Percentiles rank a stretch among this genome's conserved stretches.
Conservation (phyloP, 768 basidiomycete species). For the Vararia minispora region DNA sequence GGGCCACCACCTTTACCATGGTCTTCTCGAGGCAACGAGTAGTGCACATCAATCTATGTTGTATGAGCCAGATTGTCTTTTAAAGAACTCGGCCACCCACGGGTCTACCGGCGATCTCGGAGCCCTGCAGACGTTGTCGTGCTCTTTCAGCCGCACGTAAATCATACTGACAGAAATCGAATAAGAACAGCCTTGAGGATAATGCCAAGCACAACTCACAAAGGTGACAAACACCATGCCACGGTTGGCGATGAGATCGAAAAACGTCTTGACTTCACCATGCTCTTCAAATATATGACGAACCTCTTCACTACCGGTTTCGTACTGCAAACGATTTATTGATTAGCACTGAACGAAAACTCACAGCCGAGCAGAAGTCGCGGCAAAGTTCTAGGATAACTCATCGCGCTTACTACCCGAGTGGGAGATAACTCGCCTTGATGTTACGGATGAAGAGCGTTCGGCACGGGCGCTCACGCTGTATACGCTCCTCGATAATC, state of each 20-base stretch:
- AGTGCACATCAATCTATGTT: conserved; percentile 93
- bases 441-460: conserved; percentile 97
- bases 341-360: not conserved
- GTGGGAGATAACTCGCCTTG: conserved; percentile 55
- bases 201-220: conserved; percentile 42
- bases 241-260: conserved; percentile 86
- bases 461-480: conserved; percentile 88
- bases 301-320: conserved; percentile 79
- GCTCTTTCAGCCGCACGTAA: conserved; percentile 88
- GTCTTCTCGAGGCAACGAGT: conserved; percentile 87
- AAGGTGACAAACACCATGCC: conserved; percentile 99
- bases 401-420: not conserved
- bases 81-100: conserved; percentile 37
- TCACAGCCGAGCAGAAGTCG: not conserved
- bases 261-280: conserved; percentile 95
- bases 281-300: conserved; percentile 82
- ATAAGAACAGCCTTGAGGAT: not conserved
- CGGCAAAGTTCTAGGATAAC: not conserved
- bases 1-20: conserved; percentile 42
- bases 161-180: conserved; percentile 61
- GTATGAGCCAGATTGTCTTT: not conserved
- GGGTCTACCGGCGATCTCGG: conserved; percentile 77
- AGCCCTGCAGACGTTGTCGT: conserved; percentile 82
- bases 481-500: conserved; percentile 88
- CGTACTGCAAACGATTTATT: conserved; percentile 44